Conservation (phyloP, 2,329 filamentous ascomycete species). For the Chaetomium sp. region DNA sequence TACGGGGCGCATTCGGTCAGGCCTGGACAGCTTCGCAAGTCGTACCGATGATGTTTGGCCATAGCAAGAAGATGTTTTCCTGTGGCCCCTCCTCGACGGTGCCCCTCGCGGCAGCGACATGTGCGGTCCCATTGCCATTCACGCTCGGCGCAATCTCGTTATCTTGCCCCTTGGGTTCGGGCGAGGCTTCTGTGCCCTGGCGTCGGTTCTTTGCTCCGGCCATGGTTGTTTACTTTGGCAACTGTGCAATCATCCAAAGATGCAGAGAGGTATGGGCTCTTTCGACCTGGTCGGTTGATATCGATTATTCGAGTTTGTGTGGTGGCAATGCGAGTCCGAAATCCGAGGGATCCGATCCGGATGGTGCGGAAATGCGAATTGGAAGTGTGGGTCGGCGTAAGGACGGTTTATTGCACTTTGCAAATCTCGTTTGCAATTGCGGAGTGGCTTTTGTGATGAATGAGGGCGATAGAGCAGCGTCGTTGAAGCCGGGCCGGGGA, state of each 20-base stretch:
- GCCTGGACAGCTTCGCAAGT: slow-evolving; percentile 1
- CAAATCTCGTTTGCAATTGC: slow-evolving; percentile 6
- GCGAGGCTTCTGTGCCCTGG: slow-evolving; percentile 27
- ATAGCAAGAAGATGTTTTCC: slow-evolving; percentile 82
- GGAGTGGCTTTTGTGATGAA: neutral
- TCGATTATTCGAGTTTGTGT: neutral
- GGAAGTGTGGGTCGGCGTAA: slow-evolving; percentile 9
- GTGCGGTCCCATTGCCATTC: slow-evolving; percentile 45
- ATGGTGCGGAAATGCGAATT: slow-evolving; percentile 20
- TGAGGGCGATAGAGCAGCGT: slow-evolving; percentile 1
- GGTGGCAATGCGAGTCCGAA: slow-evolving; percentile 7
- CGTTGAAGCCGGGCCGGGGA: slow-evolving; percentile 12
- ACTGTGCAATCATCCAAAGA: slow-evolving; percentile 17
- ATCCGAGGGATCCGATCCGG: slow-evolving; percentile 25
- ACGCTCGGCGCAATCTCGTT: slow-evolving; percentile 31
- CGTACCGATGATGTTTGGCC: slow-evolving; percentile 79
- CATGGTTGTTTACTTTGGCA: slow-evolving; percentile 30
- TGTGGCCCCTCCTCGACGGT: slow-evolving; percentile 44
- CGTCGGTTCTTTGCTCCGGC: slow-evolving; percentile 37
- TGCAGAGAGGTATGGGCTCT: neutral
- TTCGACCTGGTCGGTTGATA: neutral
- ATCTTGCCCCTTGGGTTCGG: slow-evolving; percentile 22
- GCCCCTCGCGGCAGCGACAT: slow-evolving; percentile 39
- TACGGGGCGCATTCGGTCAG: neutral
- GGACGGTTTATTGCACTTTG: neutral